Conservation (phyloP, 2,329 filamentous ascomycete species). For the Knufia fluminis region DNA sequence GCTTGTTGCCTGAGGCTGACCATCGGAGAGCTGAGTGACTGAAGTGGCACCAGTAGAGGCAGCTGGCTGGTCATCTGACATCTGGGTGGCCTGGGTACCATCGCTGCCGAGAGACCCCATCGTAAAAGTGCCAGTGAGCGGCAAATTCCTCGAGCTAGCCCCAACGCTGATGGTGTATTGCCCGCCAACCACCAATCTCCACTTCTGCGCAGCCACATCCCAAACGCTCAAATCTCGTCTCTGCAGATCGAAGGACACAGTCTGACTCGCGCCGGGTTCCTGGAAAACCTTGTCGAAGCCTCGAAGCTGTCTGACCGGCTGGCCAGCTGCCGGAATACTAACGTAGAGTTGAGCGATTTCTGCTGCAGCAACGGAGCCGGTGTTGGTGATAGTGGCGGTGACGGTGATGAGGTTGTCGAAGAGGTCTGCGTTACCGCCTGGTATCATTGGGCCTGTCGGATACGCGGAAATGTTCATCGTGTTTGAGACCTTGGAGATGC, state of each 20-base stretch:
- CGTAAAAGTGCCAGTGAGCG: slow-evolving; percentile 10
- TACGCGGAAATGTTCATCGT: slow-evolving; percentile 41
- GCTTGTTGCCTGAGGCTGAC: no score
- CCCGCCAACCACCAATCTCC: slow-evolving; percentile 25
- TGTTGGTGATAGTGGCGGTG: slow-evolving; percentile 45
- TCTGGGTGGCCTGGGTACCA: no score
- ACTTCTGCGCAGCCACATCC: slow-evolving; percentile 29
- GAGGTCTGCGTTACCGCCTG: slow-evolving; percentile 48
- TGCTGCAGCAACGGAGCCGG: slow-evolving; percentile 38
- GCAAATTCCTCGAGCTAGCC: slow-evolving; percentile 20
- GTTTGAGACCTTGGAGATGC: slow-evolving; percentile 38
- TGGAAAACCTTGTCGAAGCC: slow-evolving; percentile 46
- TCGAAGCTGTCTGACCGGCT: slow-evolving; percentile 35
- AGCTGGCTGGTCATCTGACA: no score
- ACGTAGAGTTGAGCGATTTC: slow-evolving; percentile 50
- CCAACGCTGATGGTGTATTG: slow-evolving; percentile 20
- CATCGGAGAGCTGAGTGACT: no score
- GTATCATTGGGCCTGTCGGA: slow-evolving; percentile 44
- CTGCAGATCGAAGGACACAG: slow-evolving; percentile 38
- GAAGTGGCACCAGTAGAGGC: no score
- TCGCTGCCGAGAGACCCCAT: no score
- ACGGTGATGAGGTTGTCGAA: slow-evolving; percentile 50
- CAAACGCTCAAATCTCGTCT: slow-evolving; percentile 31
- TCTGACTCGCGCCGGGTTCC: slow-evolving; percentile 32
- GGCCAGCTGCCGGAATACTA: slow-evolving; percentile 31